A percentile compares a stretch with the other conserved stretches of the same genome.
These are phyloP conservation scores for Geotrichum phurueaensis DNA, from an alignment of 1,139 yeast species.

Conservation along the genomic window DNA sequence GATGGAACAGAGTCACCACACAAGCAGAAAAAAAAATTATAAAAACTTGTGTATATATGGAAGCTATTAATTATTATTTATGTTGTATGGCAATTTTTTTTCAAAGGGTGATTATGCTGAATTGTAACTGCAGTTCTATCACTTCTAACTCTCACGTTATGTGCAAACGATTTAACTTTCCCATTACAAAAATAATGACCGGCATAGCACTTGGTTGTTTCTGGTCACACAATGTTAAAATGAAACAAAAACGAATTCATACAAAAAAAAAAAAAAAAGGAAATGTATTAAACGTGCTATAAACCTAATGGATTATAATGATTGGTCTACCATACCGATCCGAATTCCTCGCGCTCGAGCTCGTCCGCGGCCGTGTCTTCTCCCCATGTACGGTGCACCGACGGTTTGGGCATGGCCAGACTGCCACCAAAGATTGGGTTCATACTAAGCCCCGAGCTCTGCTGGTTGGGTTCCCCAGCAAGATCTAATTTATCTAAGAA, in stretches of 20 bases:
- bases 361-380: constrained; percentile 26
- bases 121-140: too few relatives aligned
- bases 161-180: too few relatives aligned
- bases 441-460: constrained; percentile 11
- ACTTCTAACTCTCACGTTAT: too few relatives aligned
- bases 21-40: background rate
- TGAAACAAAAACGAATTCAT: background rate
- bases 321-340: constrained; percentile 14
- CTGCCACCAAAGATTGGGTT: constrained; percentile 24
- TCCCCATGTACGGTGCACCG: constrained; percentile 32
- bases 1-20: background rate
- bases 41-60: too few relatives aligned
- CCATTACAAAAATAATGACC: too few relatives aligned
- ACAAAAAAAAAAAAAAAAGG: too few relatives aligned
- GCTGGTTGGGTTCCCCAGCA: constrained; percentile 8
- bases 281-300: background rate
- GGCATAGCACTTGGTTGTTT: background rate
- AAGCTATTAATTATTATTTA: too few relatives aligned
- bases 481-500: constrained; percentile 36
- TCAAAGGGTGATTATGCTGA: too few relatives aligned
- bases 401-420: constrained; percentile 27
- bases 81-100: too few relatives aligned
- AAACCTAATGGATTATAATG: background rate
- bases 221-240: background rate
- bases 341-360: constrained; percentile 12